Percentiles rank a stretch among this genome's conserved stretches.
These are phyloP conservation scores for Uronychia setigera DNA, from an alignment of 73 alveolate genomes.

Conservation along the genomic window DNA sequence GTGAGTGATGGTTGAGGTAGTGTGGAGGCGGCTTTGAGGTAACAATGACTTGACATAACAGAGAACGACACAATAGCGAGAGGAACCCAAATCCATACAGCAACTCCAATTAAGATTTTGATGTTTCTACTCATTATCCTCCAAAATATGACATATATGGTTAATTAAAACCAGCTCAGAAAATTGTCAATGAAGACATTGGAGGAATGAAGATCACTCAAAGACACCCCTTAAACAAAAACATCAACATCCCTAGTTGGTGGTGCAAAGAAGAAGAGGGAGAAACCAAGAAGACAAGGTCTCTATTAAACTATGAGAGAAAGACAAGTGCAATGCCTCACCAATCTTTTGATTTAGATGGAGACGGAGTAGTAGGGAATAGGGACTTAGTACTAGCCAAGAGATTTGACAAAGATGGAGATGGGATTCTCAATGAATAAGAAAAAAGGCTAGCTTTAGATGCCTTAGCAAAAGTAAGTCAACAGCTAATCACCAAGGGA, in stretches of 20 bases:
- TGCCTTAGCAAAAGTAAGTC: constrained; percentile 60
- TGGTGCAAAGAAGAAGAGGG: constrained; percentile 46
- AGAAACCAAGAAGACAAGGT: constrained; percentile 29
- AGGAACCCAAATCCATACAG: too few species aligned
- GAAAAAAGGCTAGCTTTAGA: constrained; percentile 79
- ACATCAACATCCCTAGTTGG: constrained; percentile 6
- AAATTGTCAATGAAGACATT: neutral
- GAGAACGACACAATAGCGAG: too few species aligned
- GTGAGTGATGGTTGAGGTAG: too few species aligned
- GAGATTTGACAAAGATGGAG: constrained; percentile 82
- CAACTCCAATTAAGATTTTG: too few species aligned
- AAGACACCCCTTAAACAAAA: neutral
- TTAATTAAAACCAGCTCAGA: neutral
- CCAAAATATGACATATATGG: constrained; percentile 29
- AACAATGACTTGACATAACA: too few species aligned
- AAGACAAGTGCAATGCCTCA: constrained; percentile 53
- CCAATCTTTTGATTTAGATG: constrained; percentile 78
- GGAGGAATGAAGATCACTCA: neutral
- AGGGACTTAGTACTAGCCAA: constrained; percentile 82
- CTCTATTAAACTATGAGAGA: constrained; percentile 25
- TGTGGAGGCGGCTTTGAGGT: too few species aligned
- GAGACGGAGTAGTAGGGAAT: constrained; percentile 90
- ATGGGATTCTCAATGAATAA: constrained; percentile 83
- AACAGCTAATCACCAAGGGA: constrained; percentile 9
- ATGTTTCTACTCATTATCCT: constrained; percentile 9